Base-by-base conservation (phyloP, 1,284 basidiomycete species). In the Cystobasidium slooffiae region DNA sequence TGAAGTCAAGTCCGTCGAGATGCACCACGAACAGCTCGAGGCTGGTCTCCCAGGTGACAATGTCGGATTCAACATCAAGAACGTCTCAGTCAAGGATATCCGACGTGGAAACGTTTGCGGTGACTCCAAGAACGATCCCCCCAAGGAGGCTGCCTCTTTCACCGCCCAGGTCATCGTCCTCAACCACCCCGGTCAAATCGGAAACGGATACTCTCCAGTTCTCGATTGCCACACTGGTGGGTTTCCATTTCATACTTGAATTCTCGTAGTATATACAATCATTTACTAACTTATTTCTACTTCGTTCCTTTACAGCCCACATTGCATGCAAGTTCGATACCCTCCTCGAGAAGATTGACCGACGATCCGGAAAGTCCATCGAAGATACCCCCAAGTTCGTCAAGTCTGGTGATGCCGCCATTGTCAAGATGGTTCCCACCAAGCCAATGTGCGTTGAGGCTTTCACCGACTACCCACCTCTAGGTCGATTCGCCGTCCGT, bases 31-130 rank as follows among this genome's bases (percentile, higher is more conserved):
- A 86, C 93, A 96, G 85, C 93, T 99, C 84, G 88, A 88, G 84
- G 88, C 93, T 86, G 97, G 97, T 88, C 82, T 88, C 77, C 96
- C 96, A 77, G 97, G 97, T 89, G 96, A 99, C 90, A 99, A 99
- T 86, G 95, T 98, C 83, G 95, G 94, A 78, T 96, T 96, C 90
- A 94, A 94, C 82, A 77, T 82, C 82, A 96, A 94, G 91, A 98
- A 98, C 93, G 96, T 98, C 61, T 99, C 96, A 77, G 96, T 99
- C 85, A 99, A 99, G 90, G 96, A 99, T 88, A 99, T 99, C 83
- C 95, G 96, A 83, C 94, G 96, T 88, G 96, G 96, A 79, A 97
- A 99, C 87, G 96, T 99, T 82, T 92, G 91, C 82, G 96, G 93
- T 79, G 97, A 99, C 90, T 94, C 94, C 81, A 99, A 99, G 93